These are phyloP conservation scores for Bruguiera parviflora DNA, from an alignment of 345 rosid species.

Conservation along the genomic window DNA sequence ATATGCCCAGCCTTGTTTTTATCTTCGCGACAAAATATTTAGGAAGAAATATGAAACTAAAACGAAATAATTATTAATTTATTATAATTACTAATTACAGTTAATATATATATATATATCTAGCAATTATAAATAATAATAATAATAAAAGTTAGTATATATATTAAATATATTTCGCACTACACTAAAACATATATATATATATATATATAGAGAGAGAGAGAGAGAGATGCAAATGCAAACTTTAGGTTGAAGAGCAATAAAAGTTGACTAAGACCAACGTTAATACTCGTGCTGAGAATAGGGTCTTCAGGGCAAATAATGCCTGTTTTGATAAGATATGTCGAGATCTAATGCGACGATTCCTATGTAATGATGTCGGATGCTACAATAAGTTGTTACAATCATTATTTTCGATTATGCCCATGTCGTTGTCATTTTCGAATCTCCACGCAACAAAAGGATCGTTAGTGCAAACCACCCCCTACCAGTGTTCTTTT, in stretches of 20 bases:
- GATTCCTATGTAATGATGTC: not conserved
- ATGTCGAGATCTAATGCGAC: not conserved
- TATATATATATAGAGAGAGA: too few species aligned
- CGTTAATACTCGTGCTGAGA: not conserved
- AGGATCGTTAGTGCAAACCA: conserved; percentile 15
- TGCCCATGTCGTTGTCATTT: not conserved
- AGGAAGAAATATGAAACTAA: too few species aligned
- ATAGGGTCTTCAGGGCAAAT: not conserved
- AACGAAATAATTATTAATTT: too few species aligned
- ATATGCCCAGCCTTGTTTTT: too few species aligned
- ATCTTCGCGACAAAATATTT: too few species aligned
- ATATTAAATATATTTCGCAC: too few species aligned
- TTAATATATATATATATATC: not conserved
- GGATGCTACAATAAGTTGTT: not conserved
- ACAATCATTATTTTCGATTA: not conserved
- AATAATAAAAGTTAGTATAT: too few species aligned
- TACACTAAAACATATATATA: not conserved
- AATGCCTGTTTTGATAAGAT: not conserved
- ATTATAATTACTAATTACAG: too few species aligned
- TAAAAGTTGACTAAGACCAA: not conserved
- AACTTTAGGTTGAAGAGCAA: not conserved
- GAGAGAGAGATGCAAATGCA: too few species aligned
- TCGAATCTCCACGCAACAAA: not conserved
- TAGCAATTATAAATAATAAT: too few species aligned
- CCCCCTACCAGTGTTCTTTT: conserved; percentile 32